phyloP scores from a whole-genome alignment of 805 yeast species.

The Schwanniomyces polymorphus region DNA sequence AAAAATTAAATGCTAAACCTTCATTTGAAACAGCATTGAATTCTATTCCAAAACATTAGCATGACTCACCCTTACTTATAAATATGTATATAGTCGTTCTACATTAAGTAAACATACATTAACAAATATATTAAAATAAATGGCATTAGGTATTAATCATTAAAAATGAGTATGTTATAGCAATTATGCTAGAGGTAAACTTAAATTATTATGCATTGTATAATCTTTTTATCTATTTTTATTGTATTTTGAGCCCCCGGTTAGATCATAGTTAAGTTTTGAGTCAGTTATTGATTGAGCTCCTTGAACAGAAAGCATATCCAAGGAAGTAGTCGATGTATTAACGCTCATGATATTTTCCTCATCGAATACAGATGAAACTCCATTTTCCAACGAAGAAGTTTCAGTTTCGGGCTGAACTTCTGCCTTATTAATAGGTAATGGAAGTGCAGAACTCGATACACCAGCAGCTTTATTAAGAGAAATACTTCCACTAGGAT shows the following conservation, averaged over 20 bases:
- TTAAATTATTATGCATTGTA: not conserved
- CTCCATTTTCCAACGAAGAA: constrained; percentile 26
- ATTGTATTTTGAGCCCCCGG: not conserved
- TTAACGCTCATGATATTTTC: constrained; percentile 27
- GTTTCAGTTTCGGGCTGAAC: constrained; percentile 17
- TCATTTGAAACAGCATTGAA: constrained; percentile 49
- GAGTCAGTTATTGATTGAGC: not conserved
- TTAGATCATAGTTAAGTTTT: not conserved
- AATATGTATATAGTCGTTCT: constrained; percentile 1
- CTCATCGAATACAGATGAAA: constrained; percentile 40
- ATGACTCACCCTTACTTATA: not conserved
- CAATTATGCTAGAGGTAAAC: not conserved
- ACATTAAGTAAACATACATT: not conserved
- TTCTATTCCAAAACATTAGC: constrained; percentile 8
- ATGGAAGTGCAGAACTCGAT: constrained; percentile 10
- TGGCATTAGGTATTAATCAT: constrained; percentile 6
- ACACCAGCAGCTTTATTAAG: constrained; percentile 12
- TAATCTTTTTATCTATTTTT: not conserved
- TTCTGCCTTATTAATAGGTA: constrained; percentile 5
- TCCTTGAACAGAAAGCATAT: constrained; percentile 16
- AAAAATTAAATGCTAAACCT: constrained; percentile 54
- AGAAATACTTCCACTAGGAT: not conserved
- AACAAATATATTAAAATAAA: constrained; percentile 1
- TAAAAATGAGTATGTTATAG: constrained; percentile 2
- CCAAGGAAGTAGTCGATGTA: constrained; percentile 36